Percentiles rank a stretch among this genome's conserved stretches.
phyloP scores from a whole-genome alignment of 768 basidiomycete species.

The Tulasnella sp. region DNA sequence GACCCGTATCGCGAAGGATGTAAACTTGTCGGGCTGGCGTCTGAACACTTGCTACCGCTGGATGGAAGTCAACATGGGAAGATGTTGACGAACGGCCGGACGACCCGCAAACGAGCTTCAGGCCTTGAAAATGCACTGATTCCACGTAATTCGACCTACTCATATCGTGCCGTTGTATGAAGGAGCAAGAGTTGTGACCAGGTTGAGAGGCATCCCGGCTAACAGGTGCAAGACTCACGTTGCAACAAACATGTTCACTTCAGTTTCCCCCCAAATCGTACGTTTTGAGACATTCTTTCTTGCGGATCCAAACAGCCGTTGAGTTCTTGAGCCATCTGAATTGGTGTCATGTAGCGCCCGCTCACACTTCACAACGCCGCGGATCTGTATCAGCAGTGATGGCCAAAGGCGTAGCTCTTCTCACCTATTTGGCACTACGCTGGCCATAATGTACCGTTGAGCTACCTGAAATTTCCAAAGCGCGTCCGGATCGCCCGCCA shows the following conservation, averaged over 20 bases:
- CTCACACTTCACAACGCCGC: slow-evolving; percentile 48
- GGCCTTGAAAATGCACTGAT: slow-evolving; percentile 60
- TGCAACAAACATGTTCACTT: slow-evolving; percentile 45
- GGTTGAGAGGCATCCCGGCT: background rate
- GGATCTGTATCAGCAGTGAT: background rate
- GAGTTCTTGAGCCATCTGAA: slow-evolving; percentile 69
- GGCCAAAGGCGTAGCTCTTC: slow-evolving; percentile 26
- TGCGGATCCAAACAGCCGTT: slow-evolving; percentile 42
- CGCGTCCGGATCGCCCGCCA: background rate
- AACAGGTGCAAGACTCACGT: background rate
- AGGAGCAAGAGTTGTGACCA: background rate
- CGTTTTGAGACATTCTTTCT: background rate
- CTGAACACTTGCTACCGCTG: slow-evolving; percentile 63
- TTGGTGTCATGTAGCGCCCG: slow-evolving; percentile 62
- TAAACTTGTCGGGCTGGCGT: slow-evolving; percentile 65
- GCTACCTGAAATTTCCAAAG: slow-evolving; percentile 51
- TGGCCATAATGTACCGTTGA: slow-evolving; percentile 61
- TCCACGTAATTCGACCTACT: slow-evolving; percentile 70
- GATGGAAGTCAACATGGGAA: slow-evolving; percentile 46
- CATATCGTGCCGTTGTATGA: background rate
- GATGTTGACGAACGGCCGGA: background rate
- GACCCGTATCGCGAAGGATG: slow-evolving; percentile 68
- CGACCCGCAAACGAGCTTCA: background rate
- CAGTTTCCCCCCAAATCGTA: slow-evolving; percentile 27
- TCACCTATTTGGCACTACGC: slow-evolving; percentile 69